phyloP scores from a whole-genome alignment of 1,284 basidiomycete genomes.

The Phellinidium pouzarii region DNA sequence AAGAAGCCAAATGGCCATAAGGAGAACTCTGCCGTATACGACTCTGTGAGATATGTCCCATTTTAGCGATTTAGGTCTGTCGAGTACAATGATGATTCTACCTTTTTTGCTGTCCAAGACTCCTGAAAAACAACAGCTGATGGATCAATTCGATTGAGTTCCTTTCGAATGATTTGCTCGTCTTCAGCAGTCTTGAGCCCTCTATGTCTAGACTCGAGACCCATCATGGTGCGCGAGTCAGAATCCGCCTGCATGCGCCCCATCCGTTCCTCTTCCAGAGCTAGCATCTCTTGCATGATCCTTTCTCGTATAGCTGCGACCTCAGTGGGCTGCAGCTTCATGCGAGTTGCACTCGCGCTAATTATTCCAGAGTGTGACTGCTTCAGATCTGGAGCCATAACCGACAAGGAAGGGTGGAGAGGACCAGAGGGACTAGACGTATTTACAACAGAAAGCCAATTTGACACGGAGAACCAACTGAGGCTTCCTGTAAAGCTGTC shows the following conservation, averaged over 20 bases:
- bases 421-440: constrained; percentile 21
- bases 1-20: constrained; percentile 88
- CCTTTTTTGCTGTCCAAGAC: constrained; percentile 93
- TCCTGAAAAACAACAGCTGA: constrained; percentile 93
- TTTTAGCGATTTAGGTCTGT: constrained; percentile 14
- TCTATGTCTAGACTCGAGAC: constrained; percentile 36
- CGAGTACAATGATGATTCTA: constrained; percentile 26
- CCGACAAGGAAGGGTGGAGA: constrained; percentile 28
- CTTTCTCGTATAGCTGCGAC: constrained; percentile 87
- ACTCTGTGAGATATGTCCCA: constrained; percentile 38
- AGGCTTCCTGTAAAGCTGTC: not conserved
- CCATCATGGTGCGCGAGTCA: constrained; percentile 50
- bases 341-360: constrained; percentile 41
- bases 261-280: constrained; percentile 95
- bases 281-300: constrained; percentile 99
- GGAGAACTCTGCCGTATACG: constrained; percentile 90
- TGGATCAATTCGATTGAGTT: constrained; percentile 96
- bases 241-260: constrained; percentile 79
- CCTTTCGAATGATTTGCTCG: constrained; percentile 86
- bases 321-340: constrained; percentile 71
- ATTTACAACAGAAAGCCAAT: constrained; percentile 16
- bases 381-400: constrained; percentile 23
- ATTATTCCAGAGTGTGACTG: constrained; percentile 13
- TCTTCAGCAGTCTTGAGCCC: constrained; percentile 72
- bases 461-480: constrained; percentile 12